Base-by-base conservation (phyloP, 306 rosid species). In the Cicer chorassanicum region DNA sequence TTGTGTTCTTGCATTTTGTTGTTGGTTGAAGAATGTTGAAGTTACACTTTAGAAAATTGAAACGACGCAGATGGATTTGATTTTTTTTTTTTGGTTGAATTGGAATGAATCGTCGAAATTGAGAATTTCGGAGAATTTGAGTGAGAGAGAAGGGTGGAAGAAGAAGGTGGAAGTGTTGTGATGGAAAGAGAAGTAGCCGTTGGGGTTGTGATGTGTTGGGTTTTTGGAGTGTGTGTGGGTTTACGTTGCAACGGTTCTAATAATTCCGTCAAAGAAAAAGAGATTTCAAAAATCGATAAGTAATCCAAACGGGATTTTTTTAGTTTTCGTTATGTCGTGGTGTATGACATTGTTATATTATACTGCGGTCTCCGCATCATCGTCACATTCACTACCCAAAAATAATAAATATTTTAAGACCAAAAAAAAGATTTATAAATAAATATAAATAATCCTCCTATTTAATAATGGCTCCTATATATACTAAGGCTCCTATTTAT, bases 161-260 rank as follows among this genome's bases (percentile, higher is more conserved):
- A 43, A 16, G 51, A 41, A 18, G 6, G 60, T 53, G 54, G 45
- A 14, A 54, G 74, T 36, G 61, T 40, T 46, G 68, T 29, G 24
- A 9, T 74, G 63, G 70, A 66, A 42, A 44, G 40, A 53, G 38
- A 72, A 64, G 68, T 79, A 79, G 74, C 82, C 78, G 82, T 79
- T 79, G 74, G 68, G 51, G 46, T 60, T 50, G 15, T 9, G 55
- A 19, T 45, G 61, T 5, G 45, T 34, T 60, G 1, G 10, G 41
- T 0, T 4, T 29, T 29, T 18, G 6, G 38, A 2, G 36, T 29
- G 36, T 29, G 14, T 38, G 54, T 48, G 78, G 9, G 78, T 72
- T 72, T 64, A 72, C 74, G 68, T 72, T 79, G 62, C 45, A 79
- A 79, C 78, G 82, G 82, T 72, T 72, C 73, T 70, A 56, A 29